A percentile compares a stretch with the other conserved stretches of the same genome.
These are phyloP conservation scores for Scedosporium aurantiacum DNA, from an alignment of 2,329 filamentous ascomycete species.

Conservation along the genomic window DNA sequence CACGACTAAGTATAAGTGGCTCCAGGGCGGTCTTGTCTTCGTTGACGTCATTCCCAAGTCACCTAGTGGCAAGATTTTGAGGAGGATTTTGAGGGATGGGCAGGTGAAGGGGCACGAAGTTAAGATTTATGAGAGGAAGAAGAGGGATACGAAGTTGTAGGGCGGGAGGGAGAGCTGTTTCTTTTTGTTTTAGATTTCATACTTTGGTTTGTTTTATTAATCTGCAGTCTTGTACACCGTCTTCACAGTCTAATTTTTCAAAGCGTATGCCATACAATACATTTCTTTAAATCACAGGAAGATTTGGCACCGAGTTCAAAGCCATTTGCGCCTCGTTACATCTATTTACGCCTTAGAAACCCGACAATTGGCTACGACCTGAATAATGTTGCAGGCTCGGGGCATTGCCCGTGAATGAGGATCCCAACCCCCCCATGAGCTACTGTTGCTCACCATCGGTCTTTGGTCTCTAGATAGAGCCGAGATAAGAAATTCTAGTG, in stretches of 20 bases:
- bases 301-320: too few species aligned
- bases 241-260: background rate
- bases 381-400: too few species aligned
- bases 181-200: background rate
- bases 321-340: too few species aligned
- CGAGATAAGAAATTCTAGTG: too few species aligned
- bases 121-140: constrained; percentile 18
- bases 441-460: too few species aligned
- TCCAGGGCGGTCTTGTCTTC: constrained; percentile 62
- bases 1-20: constrained; percentile 53
- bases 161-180: background rate
- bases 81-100: constrained; percentile 30
- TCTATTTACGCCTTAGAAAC: too few species aligned
- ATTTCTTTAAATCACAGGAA: background rate
- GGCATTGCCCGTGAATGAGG: too few species aligned
- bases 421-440: too few species aligned
- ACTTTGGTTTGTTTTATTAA: background rate
- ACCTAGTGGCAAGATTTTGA: constrained; percentile 39
- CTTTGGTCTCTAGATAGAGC: too few species aligned
- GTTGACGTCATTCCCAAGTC: constrained; percentile 63
- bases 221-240: too few species aligned
- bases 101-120: constrained; percentile 23
- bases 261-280: background rate
- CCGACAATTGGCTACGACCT: too few species aligned
- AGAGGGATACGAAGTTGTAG: constrained; percentile 9